These are phyloP conservation scores for Ceratocystis variospora DNA, from an alignment of 2,329 filamentous ascomycete species.

Conservation along the genomic window DNA sequence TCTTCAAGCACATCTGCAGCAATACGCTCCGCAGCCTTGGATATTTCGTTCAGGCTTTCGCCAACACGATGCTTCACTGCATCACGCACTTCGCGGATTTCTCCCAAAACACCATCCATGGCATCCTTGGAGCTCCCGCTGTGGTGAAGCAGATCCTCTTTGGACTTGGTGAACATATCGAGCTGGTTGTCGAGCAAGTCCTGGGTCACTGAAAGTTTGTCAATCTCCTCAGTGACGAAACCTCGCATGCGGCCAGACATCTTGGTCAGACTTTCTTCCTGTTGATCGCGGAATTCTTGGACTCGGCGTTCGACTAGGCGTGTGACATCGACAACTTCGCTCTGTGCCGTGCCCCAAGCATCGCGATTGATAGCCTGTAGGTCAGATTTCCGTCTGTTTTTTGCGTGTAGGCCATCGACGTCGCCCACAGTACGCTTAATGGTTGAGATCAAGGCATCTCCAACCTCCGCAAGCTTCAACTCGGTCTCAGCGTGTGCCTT, in stretches of 20 bases:
- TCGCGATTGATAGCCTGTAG: constrained; percentile 67
- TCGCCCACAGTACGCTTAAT: constrained; percentile 66
- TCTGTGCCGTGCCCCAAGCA: constrained; percentile 64
- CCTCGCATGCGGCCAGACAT: constrained; percentile 59
- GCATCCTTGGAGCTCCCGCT: constrained; percentile 60
- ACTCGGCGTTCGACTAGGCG: constrained; percentile 63
- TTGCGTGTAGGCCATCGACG: constrained; percentile 68
- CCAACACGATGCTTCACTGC: constrained; percentile 50
- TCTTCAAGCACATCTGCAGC: constrained; percentile 17
- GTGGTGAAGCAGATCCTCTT: constrained; percentile 52
- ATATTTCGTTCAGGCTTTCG: constrained; percentile 15
- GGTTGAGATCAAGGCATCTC: constrained; percentile 62
- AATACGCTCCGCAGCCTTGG: constrained; percentile 10
- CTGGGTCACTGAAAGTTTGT: constrained; percentile 55
- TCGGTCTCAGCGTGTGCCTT: constrained; percentile 82
- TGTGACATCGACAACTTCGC: constrained; percentile 63
- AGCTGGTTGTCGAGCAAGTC: constrained; percentile 57
- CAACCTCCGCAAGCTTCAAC: constrained; percentile 56
- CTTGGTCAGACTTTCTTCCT: constrained; percentile 53
- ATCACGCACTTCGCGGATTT: constrained; percentile 56
- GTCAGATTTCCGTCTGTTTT: constrained; percentile 73
- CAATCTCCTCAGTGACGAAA: constrained; percentile 45
- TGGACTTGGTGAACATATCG: constrained; percentile 51
- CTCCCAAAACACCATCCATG: constrained; percentile 82
- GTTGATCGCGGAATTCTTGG: constrained; percentile 55